Percentiles rank a stretch among this genome's conserved stretches.
phyloP scores from a whole-genome alignment of 371 early-diverging fungal species.

The Mucor circinelloides region DNA sequence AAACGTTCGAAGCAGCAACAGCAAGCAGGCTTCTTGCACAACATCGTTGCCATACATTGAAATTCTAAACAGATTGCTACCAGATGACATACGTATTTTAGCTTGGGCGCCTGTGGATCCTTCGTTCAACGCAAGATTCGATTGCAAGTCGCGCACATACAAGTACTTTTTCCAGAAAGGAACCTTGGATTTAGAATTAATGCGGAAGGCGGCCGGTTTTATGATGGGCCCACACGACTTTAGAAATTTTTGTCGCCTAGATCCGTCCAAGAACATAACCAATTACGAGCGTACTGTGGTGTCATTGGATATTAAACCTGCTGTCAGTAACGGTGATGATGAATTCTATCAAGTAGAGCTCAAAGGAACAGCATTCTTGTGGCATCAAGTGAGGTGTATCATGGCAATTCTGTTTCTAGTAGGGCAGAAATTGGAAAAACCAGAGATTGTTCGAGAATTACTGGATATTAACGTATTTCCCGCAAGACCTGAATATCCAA shows the following conservation, averaged over 20 bases:
- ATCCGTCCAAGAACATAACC: slow-evolving; percentile 77
- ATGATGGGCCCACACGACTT: slow-evolving; percentile 91
- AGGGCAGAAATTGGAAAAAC: slow-evolving; percentile 60
- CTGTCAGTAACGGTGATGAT: neutral
- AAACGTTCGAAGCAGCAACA: slow-evolving; percentile 67
- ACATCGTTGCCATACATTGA: slow-evolving; percentile 71
- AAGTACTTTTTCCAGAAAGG: slow-evolving; percentile 87
- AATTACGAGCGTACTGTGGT: slow-evolving; percentile 77
- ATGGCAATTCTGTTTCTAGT: slow-evolving; percentile 88
- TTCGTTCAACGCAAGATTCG: slow-evolving; percentile 88
- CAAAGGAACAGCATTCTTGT: slow-evolving; percentile 88
- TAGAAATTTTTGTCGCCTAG: slow-evolving; percentile 93
- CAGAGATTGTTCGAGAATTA: slow-evolving; percentile 42
- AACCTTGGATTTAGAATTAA: slow-evolving; percentile 61
- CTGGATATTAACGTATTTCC: slow-evolving; percentile 37
- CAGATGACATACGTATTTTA: slow-evolving; percentile 87
- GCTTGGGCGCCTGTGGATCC: slow-evolving; percentile 88
- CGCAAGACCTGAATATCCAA: slow-evolving; percentile 46
- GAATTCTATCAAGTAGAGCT: slow-evolving; percentile 74
- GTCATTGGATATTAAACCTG: slow-evolving; percentile 61
- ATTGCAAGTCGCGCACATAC: slow-evolving; percentile 86
- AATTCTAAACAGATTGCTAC: slow-evolving; percentile 85
- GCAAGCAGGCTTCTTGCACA: slow-evolving; percentile 11
- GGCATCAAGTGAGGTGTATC: slow-evolving; percentile 98
- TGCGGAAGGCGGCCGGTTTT: slow-evolving; percentile 74